A percentile compares a stretch with the other conserved stretches of the same genome.
Conservation (phyloP, 2,329 filamentous ascomycete genomes). For the Rhinocladiella similis region DNA sequence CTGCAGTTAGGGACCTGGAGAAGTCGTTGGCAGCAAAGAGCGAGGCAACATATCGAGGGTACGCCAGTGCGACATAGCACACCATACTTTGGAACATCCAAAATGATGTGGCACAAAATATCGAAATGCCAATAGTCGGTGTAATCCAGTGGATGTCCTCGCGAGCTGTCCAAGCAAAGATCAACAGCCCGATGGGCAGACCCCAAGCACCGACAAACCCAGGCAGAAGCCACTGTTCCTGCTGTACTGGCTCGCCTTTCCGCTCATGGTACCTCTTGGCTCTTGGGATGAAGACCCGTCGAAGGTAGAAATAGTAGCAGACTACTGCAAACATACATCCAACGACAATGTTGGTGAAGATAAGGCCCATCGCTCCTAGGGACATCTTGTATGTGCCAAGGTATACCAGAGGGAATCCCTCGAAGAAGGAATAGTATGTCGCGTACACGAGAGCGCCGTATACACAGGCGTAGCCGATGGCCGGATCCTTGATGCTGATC, state of each 20-base stretch:
- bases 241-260: conserved; percentile 49
- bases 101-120: conserved; percentile 27
- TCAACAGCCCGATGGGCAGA: conserved; percentile 16
- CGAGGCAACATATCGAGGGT: conserved; percentile 28
- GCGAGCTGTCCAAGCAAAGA: conserved; percentile 55
- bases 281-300: conserved; percentile 47
- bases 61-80: conserved; percentile 28
- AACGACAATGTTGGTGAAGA: conserved; percentile 61
- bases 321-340: conserved; percentile 54
- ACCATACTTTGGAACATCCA: conserved; percentile 31
- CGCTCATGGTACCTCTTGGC: conserved; percentile 44
- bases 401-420: conserved; percentile 67
- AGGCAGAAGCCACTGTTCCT: conserved; percentile 53
- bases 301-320: conserved; percentile 50
- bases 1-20: conserved; percentile 32
- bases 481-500: conserved; percentile 56
- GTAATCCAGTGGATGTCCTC: conserved; percentile 49
- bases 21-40: conserved; percentile 34
- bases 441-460: conserved; percentile 61
- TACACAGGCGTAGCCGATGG: conserved; percentile 61
- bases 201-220: conserved; percentile 46
- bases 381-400: conserved; percentile 60
- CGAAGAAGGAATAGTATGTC: conserved; percentile 57
- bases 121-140: conserved; percentile 20
- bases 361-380: conserved; percentile 57